Conservation (phyloP, 2,329 filamentous ascomycete genomes). For the Aspergillus flavus region DNA sequence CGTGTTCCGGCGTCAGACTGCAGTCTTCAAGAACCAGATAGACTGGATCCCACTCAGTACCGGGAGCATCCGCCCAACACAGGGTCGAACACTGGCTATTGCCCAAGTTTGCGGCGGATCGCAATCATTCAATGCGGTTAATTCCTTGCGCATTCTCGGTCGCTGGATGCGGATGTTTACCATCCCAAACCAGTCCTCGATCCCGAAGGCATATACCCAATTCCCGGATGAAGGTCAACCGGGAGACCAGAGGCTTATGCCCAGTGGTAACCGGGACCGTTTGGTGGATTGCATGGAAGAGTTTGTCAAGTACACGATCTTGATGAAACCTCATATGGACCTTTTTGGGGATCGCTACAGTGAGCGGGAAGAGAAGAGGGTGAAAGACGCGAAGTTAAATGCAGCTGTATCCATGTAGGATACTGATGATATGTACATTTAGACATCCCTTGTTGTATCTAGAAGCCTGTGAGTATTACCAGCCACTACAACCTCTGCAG, state of each 20-base stretch:
- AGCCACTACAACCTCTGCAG: background rate
- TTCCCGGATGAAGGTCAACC: conserved; percentile 56
- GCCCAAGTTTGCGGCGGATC: conserved; percentile 66
- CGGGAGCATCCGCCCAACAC: conserved; percentile 65
- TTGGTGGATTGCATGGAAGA: conserved; percentile 71
- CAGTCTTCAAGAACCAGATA: conserved; percentile 70
- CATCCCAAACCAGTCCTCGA: conserved; percentile 66
- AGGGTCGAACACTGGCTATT: conserved; percentile 65
- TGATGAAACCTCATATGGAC: conserved; percentile 64
- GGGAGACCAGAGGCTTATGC: conserved; percentile 54
- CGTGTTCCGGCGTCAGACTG: conserved; percentile 43
- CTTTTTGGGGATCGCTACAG: conserved; percentile 66
- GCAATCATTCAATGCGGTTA: conserved; percentile 69
- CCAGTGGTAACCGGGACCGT: conserved; percentile 60
- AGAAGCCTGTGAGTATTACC: background rate
- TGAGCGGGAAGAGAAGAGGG: conserved; percentile 50
- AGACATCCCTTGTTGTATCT: too few relatives aligned
- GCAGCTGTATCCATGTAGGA: background rate
- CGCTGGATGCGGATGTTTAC: conserved; percentile 72
- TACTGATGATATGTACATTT: too few relatives aligned
- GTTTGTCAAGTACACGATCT: conserved; percentile 68
- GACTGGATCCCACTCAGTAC: conserved; percentile 69
- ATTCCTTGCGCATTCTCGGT: conserved; percentile 65
- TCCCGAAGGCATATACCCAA: conserved; percentile 65
- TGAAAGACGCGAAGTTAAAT: background rate